phyloP scores from a whole-genome alignment of 768 basidiomycete genomes.

The Auricularia sp. region DNA sequence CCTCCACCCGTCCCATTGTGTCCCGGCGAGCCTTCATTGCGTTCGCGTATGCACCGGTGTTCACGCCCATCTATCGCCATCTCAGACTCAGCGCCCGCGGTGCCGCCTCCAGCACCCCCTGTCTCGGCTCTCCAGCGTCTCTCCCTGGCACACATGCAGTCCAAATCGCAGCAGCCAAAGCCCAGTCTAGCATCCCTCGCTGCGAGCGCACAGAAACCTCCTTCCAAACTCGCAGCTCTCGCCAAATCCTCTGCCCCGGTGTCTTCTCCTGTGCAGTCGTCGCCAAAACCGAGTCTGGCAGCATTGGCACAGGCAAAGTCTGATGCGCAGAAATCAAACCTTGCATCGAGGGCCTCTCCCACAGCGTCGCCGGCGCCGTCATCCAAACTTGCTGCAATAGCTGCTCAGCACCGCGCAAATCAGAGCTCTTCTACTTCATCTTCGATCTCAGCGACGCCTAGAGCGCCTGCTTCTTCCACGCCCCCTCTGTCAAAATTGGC shows the following conservation, averaged over 20 bases:
- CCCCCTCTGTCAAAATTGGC: neutral
- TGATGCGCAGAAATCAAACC: no score
- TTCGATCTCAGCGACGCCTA: neutral
- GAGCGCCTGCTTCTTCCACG: neutral
- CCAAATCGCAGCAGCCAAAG: constrained; percentile 46
- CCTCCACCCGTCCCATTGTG: constrained; percentile 16
- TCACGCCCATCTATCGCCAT: constrained; percentile 21
- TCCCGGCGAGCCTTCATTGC: constrained; percentile 2
- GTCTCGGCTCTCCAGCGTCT: constrained; percentile 31
- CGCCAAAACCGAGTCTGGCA: no score
- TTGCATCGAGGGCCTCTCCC: constrained; percentile 8
- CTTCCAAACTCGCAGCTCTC: constrained; percentile 67
- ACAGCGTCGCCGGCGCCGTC: constrained; percentile 24
- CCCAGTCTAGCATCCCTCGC: constrained; percentile 32
- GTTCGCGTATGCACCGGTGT: constrained; percentile 15
- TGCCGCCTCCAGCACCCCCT: constrained; percentile 31
- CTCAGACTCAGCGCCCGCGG: constrained; percentile 26
- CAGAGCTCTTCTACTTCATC: neutral
- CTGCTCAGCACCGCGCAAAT: neutral
- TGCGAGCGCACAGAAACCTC: constrained; percentile 14
- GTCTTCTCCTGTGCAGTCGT: no score
- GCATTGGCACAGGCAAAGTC: no score
- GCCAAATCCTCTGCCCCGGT: constrained; percentile 46
- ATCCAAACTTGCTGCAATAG: constrained; percentile 43
- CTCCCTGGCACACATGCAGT: constrained; percentile 37